phyloP scores from a whole-genome alignment of 208 protist genomes.

The Trypanosoma avium region DNA sequence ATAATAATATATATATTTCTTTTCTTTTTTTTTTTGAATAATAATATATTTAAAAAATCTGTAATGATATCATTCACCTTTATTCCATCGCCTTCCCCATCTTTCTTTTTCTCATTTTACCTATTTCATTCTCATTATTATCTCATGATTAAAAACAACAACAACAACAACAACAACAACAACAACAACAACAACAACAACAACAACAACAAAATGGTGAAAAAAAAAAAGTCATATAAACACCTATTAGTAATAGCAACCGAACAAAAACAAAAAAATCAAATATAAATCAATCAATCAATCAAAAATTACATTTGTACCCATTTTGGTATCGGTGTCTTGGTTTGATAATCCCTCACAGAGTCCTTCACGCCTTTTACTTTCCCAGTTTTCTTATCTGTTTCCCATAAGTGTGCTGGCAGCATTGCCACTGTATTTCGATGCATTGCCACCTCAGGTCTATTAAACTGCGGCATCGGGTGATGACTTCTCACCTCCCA shows the following conservation, averaged over 20 bases:
- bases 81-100: neutral
- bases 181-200: neutral
- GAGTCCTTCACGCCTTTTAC: slow-evolving; percentile 90
- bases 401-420: slow-evolving; percentile 85
- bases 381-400: slow-evolving; percentile 92
- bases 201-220: neutral
- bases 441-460: slow-evolving; percentile 88
- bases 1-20: slow-evolving; percentile 10
- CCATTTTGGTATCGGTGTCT: slow-evolving; percentile 78
- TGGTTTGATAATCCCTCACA: slow-evolving; percentile 90
- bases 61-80: slow-evolving; percentile 15
- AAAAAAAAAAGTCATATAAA: neutral
- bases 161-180: slow-evolving; percentile 17
- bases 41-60: neutral
- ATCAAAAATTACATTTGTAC: slow-evolving; percentile 56
- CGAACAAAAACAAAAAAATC: too few species aligned
- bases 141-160: neutral
- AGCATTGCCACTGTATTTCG: slow-evolving; percentile 82
- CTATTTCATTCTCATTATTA: slow-evolving; percentile 2
- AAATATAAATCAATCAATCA: too few species aligned
- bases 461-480: slow-evolving; percentile 90
- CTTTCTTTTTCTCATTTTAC: slow-evolving; percentile 1
- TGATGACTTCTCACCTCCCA: slow-evolving; percentile 90
- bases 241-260: too few species aligned
- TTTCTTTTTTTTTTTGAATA: slow-evolving; percentile 9